Base-by-base conservation (phyloP, 2,329 filamentous ascomycete species). In the Cordyceps cateniannulata region DNA sequence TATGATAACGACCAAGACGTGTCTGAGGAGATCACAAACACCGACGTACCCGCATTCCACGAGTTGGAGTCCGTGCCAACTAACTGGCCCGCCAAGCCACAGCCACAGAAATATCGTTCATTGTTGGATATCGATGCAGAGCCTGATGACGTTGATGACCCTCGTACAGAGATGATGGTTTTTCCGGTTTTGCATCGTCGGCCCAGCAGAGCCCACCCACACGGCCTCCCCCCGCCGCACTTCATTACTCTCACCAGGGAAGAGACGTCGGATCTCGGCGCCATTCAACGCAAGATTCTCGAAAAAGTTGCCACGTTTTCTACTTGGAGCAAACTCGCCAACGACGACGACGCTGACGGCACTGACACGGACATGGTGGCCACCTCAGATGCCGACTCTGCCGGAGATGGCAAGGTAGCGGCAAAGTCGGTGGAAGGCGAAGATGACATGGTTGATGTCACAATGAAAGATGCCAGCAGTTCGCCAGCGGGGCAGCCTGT, bases 401-500 rank as follows among this genome's bases (percentile, higher is more conserved):
- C 86, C 4, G 84, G 82, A 10, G 89, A 89, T 65, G 80, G 83
- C 24, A 89, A 88, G 69, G 81, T 96, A 51, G 84, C 88, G 62
- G 88, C 91, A 49, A 83, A 85, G 29, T 96, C 93, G 3, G 83
- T 96, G 2, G 88, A 93, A 70, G 90, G 91, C 10, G 93, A 97
- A 71, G 93, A 97, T 63, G 91, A 91, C 63, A 85, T 97, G 68
- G 90, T 98, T 6, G 90, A 97, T 69, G 87, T 99, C 18, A 90
- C 89, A 0, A 93, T 97, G 87, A 86, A 85, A 58, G 88, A 91
- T 66, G 76, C 77, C 20, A 48, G 59, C 16, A 56, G 57, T 50
- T 32, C 63, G 2, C 51, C 60, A 20, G 62, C 64, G 55, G 62
- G 57, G 61, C 64, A 71, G 51, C 54, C 72, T 8, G 65, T 67